Base-by-base conservation (phyloP, 2,329 filamentous ascomycete genomes). In the Trichoderma polysporum region DNA sequence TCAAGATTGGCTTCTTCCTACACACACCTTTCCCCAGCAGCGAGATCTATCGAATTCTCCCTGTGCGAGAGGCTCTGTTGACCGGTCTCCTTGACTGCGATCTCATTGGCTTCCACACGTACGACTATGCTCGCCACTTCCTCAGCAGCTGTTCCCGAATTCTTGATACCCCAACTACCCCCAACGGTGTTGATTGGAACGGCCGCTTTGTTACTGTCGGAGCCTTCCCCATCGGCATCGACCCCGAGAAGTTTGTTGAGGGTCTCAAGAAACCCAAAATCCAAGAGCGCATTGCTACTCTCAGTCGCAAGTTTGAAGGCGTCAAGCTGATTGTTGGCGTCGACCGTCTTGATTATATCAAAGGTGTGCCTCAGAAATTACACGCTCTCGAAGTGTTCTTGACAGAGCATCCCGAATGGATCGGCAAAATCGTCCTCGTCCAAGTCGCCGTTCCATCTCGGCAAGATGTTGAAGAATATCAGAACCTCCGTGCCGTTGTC, bases 41-140 rank as follows among this genome's bases (percentile, higher is more conserved):
- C 73, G 94, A 98, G 79, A 97, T 98, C 75, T 98, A 97, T 81
- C 89, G 95, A 70, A 97, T 98, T 71, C 83, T 98, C 9, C 95
- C 95, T 0, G 94, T 98, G 33, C 88, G 95, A 70, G 93, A 97
- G 76, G 90, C 93, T 74, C 89, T 98, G 59, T 86, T 99, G 52
- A 85, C 91, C 57, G 94, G 95, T 66, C 88, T 98, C 45, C 85
- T 99, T 37, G 91, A 97, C 77, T 97, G 94, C 82, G 95, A 98
- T 77, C 83, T 99, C 68, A 93, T 98, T 75, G 95, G 95, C 35
- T 98, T 99, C 83, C 95, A 99, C 80, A 99, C 95, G 31, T 98
- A 97, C 81, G 94, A 98, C 81, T 99, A 99, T 76, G 94, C 94
- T n/a, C 88, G 95, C 61, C 95, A 99, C 80, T 99, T 98, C 82